Base-by-base conservation (phyloP, 495 filamentous ascomycete genomes). In the Durotheca rogersii region DNA sequence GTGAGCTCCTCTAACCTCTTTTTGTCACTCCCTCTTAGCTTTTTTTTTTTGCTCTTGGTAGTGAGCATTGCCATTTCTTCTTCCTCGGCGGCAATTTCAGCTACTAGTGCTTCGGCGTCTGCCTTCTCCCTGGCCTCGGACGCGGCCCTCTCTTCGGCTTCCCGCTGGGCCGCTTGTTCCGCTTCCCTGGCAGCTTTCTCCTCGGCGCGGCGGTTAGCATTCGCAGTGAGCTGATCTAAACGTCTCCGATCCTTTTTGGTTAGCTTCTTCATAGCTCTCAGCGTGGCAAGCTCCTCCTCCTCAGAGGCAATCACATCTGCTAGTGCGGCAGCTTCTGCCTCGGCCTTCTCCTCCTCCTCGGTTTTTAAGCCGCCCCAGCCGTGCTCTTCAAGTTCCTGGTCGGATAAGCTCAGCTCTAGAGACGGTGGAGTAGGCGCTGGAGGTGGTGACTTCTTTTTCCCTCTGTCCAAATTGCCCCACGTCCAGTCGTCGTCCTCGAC, bases 361-460 rank as follows among this genome's bases (percentile, higher is more conserved):
- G 32, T 21, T 23, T 53, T 51, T 5, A 56, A 29, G n/a, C 58
- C 47, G 19, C 47, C 53, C 60, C 60, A 64, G 19, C 58, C 47
- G 23, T 64, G 56, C 11, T 48, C 51, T 33, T 51, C 43, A 6
- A 51, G 39, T 42, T 58, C 55, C 17, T 53, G 51, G 33, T 34
- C 48, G 5, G 37, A 43, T 18, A 69, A 57, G 3, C 64, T 66
- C 44, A 71, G 54, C 20, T 71, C 62, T 33, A 68, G 56, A 35
- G 58, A 46, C 18, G 71, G 69, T 9, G 71, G 69, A 2, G 66
- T 68, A n/a, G 69, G 71, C 23, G 67, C 71, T 40, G 67, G 64
- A 18, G 69, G 69, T 21, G 65, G 61, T 31, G 72, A 73, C 49
- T 68, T 67, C 51, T 69, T 64, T 53, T 73, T 74, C 29, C 62